Evolutionary conservation across 2,329 filamentous ascomycete genomes (phyloP).

Genomic region (Fusarium subglutinans): DNA sequence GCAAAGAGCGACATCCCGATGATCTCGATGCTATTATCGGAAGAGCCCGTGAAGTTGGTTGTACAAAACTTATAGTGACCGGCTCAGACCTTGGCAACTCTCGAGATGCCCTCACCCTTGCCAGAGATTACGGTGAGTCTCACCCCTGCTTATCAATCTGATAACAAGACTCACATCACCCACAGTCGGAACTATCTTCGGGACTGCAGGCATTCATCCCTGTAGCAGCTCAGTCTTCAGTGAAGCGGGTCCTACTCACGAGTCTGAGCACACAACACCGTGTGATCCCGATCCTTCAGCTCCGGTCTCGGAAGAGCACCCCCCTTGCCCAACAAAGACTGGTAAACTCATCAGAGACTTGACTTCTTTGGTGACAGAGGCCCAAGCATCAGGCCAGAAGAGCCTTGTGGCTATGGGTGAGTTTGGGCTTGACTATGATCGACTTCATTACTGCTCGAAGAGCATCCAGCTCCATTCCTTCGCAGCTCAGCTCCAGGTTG

Average conservation of each 20-base stretch:
- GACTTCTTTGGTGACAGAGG: conserved; percentile 68
- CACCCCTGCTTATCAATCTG: conserved; percentile 4
- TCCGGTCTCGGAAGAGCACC: conserved; percentile 60
- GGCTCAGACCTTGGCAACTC: conserved; percentile 88
- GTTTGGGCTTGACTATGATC: conserved; percentile 96
- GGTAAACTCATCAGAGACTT: conserved; percentile 66
- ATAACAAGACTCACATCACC: neutral
- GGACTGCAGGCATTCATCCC: conserved; percentile 93
- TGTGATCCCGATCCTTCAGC: conserved; percentile 63
- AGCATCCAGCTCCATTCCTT: conserved; percentile 87
- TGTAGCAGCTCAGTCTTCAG: conserved; percentile 87
- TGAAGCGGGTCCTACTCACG: conserved; percentile 54
- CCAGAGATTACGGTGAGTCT: conserved; percentile 75
- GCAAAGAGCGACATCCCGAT: conserved; percentile 76
- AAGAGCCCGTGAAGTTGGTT: conserved; percentile 80
- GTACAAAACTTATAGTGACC: conserved; percentile 90
- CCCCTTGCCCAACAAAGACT: conserved; percentile 56
- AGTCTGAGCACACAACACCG: conserved; percentile 59
- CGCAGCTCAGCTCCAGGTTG: conserved; percentile 81
- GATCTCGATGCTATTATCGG: conserved; percentile 82
- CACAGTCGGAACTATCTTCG: conserved; percentile 81
- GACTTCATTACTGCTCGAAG: conserved; percentile 82
- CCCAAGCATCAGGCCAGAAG: conserved; percentile 56
- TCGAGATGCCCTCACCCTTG: conserved; percentile 76
- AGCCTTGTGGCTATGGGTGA: conserved; percentile 85